These are phyloP conservation scores for Plantago elongata DNA, from an alignment of 257 asterid genomes.

Conservation along the genomic window DNA sequence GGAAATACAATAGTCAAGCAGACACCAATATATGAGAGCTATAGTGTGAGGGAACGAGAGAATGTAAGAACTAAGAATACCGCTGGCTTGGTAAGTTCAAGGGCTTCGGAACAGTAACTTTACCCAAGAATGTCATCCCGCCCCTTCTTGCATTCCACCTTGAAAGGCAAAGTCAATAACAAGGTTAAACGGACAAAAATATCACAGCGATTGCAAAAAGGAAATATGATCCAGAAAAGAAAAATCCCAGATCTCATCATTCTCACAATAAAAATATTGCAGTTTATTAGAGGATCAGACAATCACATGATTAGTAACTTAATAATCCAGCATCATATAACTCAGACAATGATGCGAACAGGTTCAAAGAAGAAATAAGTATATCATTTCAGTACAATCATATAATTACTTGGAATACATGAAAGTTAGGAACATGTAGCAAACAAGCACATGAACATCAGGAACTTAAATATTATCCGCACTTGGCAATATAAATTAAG, in stretches of 20 bases:
- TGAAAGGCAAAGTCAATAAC: constrained; percentile 15
- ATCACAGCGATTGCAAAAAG: neutral
- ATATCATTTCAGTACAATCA: too few relatives aligned
- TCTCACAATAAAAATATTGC: too few relatives aligned
- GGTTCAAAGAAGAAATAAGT: too few relatives aligned
- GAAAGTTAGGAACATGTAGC: too few relatives aligned
- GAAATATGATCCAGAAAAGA: neutral
- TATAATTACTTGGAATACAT: too few relatives aligned
- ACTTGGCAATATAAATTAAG: too few relatives aligned
- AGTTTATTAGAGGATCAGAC: too few relatives aligned
- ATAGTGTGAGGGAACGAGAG: neutral
- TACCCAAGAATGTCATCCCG: constrained; percentile 89
- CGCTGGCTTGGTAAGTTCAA: constrained; percentile 94
- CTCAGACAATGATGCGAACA: too few relatives aligned
- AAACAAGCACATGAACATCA: too few relatives aligned
- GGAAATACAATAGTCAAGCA: constrained; percentile 27
- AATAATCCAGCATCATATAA: too few relatives aligned
- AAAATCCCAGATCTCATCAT: neutral
- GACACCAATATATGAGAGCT: constrained; percentile 1
- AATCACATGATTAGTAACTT: too few relatives aligned
- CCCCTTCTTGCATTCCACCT: constrained; percentile 91
- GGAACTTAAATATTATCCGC: too few relatives aligned
- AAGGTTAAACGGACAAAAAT: constrained; percentile 7
- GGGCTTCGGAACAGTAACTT: constrained; percentile 97
- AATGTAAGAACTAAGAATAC: constrained; percentile 33